Conservation (phyloP, 305 asterid genomes). For the Vinca major region DNA sequence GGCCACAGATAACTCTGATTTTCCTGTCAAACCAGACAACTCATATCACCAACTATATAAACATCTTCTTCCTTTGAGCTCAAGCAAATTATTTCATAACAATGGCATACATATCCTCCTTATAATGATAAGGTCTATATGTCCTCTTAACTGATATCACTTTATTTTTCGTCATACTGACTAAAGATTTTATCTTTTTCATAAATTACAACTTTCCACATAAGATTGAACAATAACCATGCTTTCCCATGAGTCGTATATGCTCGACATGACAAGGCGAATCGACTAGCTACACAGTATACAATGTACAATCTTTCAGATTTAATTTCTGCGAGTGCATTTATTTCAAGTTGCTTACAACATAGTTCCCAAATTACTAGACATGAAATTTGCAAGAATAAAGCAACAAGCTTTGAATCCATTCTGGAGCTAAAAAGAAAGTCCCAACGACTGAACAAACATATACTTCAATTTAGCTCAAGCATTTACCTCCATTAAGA, state of each 20-base stretch:
- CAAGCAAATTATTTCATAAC: neutral
- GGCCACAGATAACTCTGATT: slow-evolving; percentile 45
- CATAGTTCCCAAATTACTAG: neutral
- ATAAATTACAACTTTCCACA: neutral
- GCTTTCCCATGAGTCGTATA: neutral
- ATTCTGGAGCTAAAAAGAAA: neutral
- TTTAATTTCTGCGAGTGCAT: neutral
- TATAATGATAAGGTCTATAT: neutral
- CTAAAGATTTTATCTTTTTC: neutral
- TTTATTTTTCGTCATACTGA: neutral
- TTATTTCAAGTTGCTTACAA: neutral
- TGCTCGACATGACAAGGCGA: neutral
- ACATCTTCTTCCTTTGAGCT: neutral
- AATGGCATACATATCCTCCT: neutral
- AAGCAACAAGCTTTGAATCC: neutral
- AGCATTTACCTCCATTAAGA: slow-evolving; percentile 45
- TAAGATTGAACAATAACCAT: neutral
- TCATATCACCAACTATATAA: slow-evolving; percentile 10
- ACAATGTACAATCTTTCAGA: neutral
- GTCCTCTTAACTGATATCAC: neutral
- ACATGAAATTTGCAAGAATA: neutral
- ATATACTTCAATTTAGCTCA: neutral
- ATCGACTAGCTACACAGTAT: neutral
- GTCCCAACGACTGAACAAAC: neutral
- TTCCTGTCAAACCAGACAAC: slow-evolving; percentile 38